Evolutionary conservation across 805 yeast genomes (phyloP), one percentile per base, ranked within the genome.

Genomic region (Candida vaughaniae): DNA sequence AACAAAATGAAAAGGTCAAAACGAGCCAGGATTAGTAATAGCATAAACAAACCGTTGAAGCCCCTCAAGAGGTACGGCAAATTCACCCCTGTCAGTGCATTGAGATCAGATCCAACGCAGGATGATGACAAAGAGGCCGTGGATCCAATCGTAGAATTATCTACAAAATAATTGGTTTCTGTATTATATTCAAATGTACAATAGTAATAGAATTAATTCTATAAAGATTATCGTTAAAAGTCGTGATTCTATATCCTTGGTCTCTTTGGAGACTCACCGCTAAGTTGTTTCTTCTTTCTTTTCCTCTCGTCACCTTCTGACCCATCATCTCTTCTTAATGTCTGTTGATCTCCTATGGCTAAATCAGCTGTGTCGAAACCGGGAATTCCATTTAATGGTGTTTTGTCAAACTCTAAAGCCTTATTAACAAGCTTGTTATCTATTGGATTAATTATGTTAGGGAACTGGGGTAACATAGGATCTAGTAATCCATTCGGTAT

Each of bases 301-400:
- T 66, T 66, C 5, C 39, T 57, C 22, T 68, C 72, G 31, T 68
- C 73, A 29, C 51, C 55, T 18, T 65, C 71, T 6, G 57, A 54
- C 46, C 59, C 56, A 38, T 66, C 72, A 32, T 69, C 73, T 41
- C 72, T 53, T 56, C 61, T 64, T 25, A 63, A 47, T 16, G 64
- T 56, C 31, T 62, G 65, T 45, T 63, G 70, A 35, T 71, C 82
- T 33, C 73, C 73, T 33, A 80, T 71, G 3, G 85, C 93, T 50
- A 86, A 69, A 43, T 80, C 75, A 3, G 78, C 63, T 7, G 84
- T 64, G 47, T 83, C 85, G 52, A 85, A 84, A 0, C 91, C 95
- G 0, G 90, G 87, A 11, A 86, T 74, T 1, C 93, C 93, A 38
- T 77, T 69, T 12, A 76, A 71, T 0, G 83, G 73, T 2, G 87